Evolutionary conservation across 345 rosid genomes (phyloP), one percentile per base, ranked within the genome.

Genomic region (Brassica rapa): DNA sequence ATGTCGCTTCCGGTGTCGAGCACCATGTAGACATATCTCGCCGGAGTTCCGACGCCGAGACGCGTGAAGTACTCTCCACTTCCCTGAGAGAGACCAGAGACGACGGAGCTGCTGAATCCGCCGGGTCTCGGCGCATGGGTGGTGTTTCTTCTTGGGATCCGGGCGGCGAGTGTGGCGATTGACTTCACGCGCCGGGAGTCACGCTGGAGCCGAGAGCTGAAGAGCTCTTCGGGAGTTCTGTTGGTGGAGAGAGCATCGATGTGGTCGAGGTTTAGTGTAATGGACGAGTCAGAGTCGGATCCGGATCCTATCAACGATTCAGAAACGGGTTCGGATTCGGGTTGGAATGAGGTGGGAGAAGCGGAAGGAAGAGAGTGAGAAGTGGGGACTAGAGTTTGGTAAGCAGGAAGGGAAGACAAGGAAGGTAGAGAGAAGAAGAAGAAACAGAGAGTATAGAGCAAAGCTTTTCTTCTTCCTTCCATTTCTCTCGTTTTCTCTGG

Each of bases 41-140:
- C 84, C 57, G 98, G 99, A 6, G 99, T 91, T 29, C 97, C 98
- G 2, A 93, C 92, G 8, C 97, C 98, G 7, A 95, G 75, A 75
- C 98, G 98, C 68, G 97, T 93, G 89, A 95, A 95, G 83, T 91
- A 95, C 84, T 96, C 99, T 3, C 99, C 96, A 32, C 98, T 93
- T 14, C 98, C 97, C 70, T 93, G 97, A 3, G 99, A 82, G 10
- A 96, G 93, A 3, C 99, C 99, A 23, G 97, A 96, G 24, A 87
- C 84, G 0, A 96, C 85, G 1, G 93, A 85, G 87, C 95, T 90
- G 67, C 95, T 88, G 75, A 88, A 88, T 3, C 88, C 89, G 19
- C 32, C 76, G 46, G 64, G 51, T 67, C 39, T 65, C 3, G 68
- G 86, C 24, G 72, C 84, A 62, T 63, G 85, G 8, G 87, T 77